Evolutionary conservation across 2,329 filamentous ascomycete species (phyloP).

Genomic region (Calonectria pteridis): DNA sequence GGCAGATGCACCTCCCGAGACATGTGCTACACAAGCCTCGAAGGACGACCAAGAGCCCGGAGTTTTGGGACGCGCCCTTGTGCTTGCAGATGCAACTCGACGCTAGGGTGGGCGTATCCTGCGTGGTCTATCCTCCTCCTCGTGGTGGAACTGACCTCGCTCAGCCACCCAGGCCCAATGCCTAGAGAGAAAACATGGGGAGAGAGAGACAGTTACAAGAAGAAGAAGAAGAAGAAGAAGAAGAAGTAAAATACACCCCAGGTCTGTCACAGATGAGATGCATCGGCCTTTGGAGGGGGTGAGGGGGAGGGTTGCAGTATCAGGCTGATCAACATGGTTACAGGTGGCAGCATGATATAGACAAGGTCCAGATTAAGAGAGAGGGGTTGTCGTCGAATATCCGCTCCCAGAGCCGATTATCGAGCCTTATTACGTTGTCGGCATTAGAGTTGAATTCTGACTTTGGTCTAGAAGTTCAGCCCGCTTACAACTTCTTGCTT

Average conservation of each 20-base stretch:
- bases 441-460: conserved; percentile 1
- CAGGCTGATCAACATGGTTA: conserved; percentile 26
- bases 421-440: neutral
- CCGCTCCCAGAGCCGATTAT: conserved; percentile 13
- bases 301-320: conserved; percentile 11
- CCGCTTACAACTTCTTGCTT: neutral
- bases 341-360: conserved; percentile 27
- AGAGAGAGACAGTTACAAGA: neutral
- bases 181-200: neutral
- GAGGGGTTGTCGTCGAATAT: conserved; percentile 14
- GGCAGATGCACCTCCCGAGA: conserved; percentile 35
- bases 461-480: conserved; percentile 4
- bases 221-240: neutral
- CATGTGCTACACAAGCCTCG: conserved; percentile 35
- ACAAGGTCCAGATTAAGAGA: conserved; percentile 23
- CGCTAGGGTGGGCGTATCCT: conserved; percentile 26
- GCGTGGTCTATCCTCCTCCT: conserved; percentile 32
- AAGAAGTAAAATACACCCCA: neutral
- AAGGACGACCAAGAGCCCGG: conserved; percentile 34
- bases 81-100: conserved; percentile 37
- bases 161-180: neutral
- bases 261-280: conserved; percentile 26
- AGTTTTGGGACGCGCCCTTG: conserved; percentile 41
- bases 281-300: conserved; percentile 5
- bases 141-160: conserved; percentile 17